A percentile compares a stretch with the other conserved stretches of the same genome.
Evolutionary conservation across 2,329 filamentous ascomycete genomes (phyloP).

Genomic region (Trichoderma sp.): DNA sequence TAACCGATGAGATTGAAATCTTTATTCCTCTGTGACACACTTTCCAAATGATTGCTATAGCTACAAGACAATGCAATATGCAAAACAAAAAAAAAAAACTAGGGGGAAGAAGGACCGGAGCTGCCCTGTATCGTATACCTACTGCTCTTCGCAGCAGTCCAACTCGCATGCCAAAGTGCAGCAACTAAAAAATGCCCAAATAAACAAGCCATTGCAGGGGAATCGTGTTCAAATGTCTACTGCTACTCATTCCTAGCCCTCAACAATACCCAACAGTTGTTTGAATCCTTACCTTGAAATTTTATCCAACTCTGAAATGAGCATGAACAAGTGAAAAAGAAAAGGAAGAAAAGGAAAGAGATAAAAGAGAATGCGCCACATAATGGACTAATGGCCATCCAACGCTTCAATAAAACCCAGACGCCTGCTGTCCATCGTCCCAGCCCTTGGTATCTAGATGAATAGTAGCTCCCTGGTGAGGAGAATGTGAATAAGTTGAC

Average conservation of each 20-base stretch:
- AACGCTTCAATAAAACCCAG: conserved; percentile 27
- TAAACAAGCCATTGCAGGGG: neutral
- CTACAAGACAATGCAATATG: neutral
- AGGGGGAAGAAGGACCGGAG: neutral
- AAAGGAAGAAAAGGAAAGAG: neutral
- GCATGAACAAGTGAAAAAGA: neutral
- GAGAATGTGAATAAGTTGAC: conserved; percentile 41
- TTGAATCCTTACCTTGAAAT: neutral
- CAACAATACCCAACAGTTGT: neutral
- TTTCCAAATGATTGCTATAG: neutral
- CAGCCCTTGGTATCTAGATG: conserved; percentile 29
- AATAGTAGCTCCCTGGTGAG: conserved; percentile 35
- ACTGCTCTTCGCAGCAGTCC: neutral
- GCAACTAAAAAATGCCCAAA: neutral
- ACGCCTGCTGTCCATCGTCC: conserved; percentile 32
- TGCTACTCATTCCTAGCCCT: neutral
- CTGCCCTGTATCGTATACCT: neutral
- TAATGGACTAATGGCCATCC: neutral
- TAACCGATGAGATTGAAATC: neutral
- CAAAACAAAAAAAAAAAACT: neutral
- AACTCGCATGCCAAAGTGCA: neutral
- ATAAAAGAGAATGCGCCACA: neutral
- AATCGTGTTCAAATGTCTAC: conserved; percentile 9
- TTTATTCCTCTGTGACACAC: neutral
- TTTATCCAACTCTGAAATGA: conserved; percentile 3